A percentile compares a stretch with the other conserved stretches of the same genome.
Conservation (phyloP, 805 yeast species). For the Cyberlindnera misumaiensis region DNA sequence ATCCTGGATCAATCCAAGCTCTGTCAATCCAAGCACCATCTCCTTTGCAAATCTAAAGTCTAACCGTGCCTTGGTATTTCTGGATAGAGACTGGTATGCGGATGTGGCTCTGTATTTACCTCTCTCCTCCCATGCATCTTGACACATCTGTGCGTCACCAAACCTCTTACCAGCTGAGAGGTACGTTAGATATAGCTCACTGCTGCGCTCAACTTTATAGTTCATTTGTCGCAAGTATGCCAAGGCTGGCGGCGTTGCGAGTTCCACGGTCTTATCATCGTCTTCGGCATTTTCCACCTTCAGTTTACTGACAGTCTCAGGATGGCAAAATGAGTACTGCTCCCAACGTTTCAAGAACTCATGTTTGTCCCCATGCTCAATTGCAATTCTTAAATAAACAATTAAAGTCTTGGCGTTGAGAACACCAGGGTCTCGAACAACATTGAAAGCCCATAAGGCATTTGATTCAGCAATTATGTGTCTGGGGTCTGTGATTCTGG, state of each 20-base stretch:
- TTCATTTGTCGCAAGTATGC: conserved; percentile 4
- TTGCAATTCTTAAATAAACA: conserved; percentile 44
- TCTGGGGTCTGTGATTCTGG: conserved; percentile 30
- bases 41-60: conserved; percentile 69
- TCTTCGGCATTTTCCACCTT: conserved; percentile 11
- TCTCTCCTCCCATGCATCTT: conserved; percentile 68
- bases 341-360: conserved; percentile 32
- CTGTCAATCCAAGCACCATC: conserved; percentile 56
- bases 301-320: conserved; percentile 7
- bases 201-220: conserved; percentile 14
- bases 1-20: conserved; percentile 52
- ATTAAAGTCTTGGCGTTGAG: conserved; percentile 39
- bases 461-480: conserved; percentile 65
- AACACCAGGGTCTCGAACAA: conserved; percentile 36
- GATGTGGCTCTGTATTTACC: conserved; percentile 59
- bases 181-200: conserved; percentile 14
- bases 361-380: conserved; percentile 28
- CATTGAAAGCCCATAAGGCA: conserved; percentile 62
- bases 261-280: conserved; percentile 13
- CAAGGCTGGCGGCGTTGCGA: conserved; percentile 10
- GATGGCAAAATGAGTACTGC: conserved; percentile 28
- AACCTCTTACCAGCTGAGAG: conserved; percentile 51
- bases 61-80: conserved; percentile 31
- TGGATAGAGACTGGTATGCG: conserved; percentile 37
- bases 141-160: conserved; percentile 52